These are phyloP conservation scores for Lonicera japonica DNA, from an alignment of 129 eudicot genomes.

Conservation along the genomic window DNA sequence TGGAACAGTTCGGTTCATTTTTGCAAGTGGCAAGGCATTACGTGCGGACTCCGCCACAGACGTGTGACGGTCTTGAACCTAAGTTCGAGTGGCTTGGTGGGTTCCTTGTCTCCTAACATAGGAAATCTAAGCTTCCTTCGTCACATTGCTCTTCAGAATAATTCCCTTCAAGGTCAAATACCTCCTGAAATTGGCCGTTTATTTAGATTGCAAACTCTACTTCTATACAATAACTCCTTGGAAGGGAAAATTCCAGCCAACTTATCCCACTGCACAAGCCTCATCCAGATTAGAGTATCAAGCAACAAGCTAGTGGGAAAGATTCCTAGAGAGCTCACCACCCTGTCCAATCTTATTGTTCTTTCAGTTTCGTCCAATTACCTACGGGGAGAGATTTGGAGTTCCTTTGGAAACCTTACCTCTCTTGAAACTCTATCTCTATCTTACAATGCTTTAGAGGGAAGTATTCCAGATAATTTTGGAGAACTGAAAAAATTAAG, in stretches of 20 bases:
- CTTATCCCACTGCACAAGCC: conserved; percentile 20
- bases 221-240: conserved; percentile 2
- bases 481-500: conserved; percentile 8
- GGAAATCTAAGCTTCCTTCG: conserved; percentile 19
- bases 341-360: neutral
- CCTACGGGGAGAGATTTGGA: conserved; percentile 27
- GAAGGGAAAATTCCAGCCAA: conserved; percentile 22
- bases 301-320: conserved; percentile 19
- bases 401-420: conserved; percentile 15
- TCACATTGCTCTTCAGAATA: neutral
- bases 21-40: conserved; percentile 18
- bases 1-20: conserved; percentile 19
- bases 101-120: conserved; percentile 8
- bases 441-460: conserved; percentile 13
- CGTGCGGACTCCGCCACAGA: conserved; percentile 7
- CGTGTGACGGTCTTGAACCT: conserved; percentile 2
- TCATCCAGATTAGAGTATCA: conserved; percentile 13
- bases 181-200: conserved; percentile 15
- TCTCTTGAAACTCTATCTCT: conserved; percentile 9
- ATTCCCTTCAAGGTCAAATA: neutral
- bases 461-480: conserved; percentile 22
- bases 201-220: neutral
- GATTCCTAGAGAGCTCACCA: conserved; percentile 17
- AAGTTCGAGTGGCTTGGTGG: neutral
- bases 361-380: conserved; percentile 13